phyloP scores from a whole-genome alignment of 176 grass and related monocot species.

The Olyra latifolia region DNA sequence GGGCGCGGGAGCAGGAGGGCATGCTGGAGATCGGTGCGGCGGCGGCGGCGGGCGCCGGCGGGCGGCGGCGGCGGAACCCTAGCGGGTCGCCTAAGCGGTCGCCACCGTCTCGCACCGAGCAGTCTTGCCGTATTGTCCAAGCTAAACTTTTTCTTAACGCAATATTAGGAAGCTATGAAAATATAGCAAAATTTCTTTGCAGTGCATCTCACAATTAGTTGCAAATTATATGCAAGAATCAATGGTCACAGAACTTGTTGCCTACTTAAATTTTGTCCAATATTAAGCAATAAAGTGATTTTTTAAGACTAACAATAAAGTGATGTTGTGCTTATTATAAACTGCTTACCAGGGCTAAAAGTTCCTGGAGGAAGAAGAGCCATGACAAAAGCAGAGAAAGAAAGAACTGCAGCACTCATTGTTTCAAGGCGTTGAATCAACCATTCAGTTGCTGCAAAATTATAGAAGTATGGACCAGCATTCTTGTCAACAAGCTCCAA shows the following conservation, averaged over 20 bases:
- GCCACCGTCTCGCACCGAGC: too few relatives aligned
- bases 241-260: not conserved
- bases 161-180: not conserved
- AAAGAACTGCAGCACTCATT: constrained; percentile 73
- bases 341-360: constrained; percentile 66
- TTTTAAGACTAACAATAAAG: not conserved
- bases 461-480: constrained; percentile 75
- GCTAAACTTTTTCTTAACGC: not conserved
- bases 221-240: constrained; percentile 7
- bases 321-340: not conserved
- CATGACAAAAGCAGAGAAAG: constrained; percentile 79
- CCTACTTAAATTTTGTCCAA: not conserved
- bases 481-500: constrained; percentile 84
- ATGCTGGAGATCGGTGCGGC: too few relatives aligned
- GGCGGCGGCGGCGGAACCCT: too few relatives aligned
- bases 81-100: too few relatives aligned
- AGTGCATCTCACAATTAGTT: not conserved
- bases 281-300: not conserved
- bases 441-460: constrained; percentile 87
- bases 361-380: constrained; percentile 77
- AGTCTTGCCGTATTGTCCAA: too few relatives aligned
- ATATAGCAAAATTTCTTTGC: not conserved
- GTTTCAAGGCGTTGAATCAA: constrained; percentile 80
- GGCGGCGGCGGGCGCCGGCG: too few relatives aligned
- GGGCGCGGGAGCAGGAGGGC: too few relatives aligned